Conservation (phyloP, 306 rosid genomes). For the Biancaea sappan region DNA sequence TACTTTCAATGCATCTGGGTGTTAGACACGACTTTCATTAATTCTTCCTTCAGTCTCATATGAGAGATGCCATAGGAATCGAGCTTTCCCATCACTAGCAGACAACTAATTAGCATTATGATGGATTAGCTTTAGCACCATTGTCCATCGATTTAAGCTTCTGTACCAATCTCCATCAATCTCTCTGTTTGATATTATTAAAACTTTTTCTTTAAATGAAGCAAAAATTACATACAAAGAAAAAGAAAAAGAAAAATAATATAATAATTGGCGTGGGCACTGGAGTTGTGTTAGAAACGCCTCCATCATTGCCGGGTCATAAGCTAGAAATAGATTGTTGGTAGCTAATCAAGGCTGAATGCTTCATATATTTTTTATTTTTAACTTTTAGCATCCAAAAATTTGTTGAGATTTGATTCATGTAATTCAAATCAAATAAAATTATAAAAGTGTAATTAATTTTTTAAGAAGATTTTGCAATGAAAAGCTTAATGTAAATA, state of each 20-base stretch:
- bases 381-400: no score
- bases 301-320: conserved; percentile 42
- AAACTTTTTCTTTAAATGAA: neutral
- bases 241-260: neutral
- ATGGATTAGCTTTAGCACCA: no score
- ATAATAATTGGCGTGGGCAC: neutral
- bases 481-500: no score
- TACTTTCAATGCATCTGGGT: neutral
- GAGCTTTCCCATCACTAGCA: neutral
- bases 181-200: neutral
- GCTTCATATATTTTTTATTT: no score
- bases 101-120: conserved; percentile 22
- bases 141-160: neutral
- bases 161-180: neutral
- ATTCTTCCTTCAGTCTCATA: neutral
- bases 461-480: no score
- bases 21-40: neutral
- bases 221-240: no score
- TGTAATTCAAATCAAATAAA: no score
- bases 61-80: neutral
- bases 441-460: no score
- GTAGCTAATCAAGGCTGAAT: conserved; percentile 16
- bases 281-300: conserved; percentile 17
- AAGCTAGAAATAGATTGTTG: conserved; percentile 37
- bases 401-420: no score